phyloP scores from a whole-genome alignment of 768 basidiomycete species.

The Tulasnella sp. region DNA sequence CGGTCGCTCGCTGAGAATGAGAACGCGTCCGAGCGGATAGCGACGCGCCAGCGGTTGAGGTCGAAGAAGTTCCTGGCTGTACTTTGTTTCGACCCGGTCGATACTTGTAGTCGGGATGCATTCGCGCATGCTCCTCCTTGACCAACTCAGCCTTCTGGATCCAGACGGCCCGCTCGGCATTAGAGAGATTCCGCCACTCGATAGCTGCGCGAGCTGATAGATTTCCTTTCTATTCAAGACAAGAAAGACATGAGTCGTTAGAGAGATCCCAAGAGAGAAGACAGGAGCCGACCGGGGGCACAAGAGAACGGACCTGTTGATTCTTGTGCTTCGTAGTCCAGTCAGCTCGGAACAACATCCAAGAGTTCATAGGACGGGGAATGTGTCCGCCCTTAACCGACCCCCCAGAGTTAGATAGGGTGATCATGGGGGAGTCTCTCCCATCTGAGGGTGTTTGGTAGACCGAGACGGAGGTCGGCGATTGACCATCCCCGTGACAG shows the following conservation, averaged over 20 bases:
- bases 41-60: neutral
- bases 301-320: neutral
- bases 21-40: neutral
- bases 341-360: constrained; percentile 28
- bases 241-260: neutral
- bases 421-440: neutral
- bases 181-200: constrained; percentile 9
- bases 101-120: constrained; percentile 27
- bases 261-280: no score
- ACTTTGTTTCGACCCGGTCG: neutral
- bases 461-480: neutral
- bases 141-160: constrained; percentile 13
- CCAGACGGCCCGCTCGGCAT: constrained; percentile 15
- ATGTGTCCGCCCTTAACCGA: neutral
- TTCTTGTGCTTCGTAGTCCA: neutral
- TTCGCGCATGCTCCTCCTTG: constrained; percentile 19
- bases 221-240: constrained; percentile 9
- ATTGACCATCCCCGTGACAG: neutral
- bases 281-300: no score
- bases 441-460: neutral
- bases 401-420: neutral
- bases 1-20: neutral
- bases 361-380: constrained; percentile 22
- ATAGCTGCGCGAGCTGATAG: neutral
- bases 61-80: neutral